phyloP scores from a whole-genome alignment of 352 stramenopile genomes.

The Elongisporangium prolatum region DNA sequence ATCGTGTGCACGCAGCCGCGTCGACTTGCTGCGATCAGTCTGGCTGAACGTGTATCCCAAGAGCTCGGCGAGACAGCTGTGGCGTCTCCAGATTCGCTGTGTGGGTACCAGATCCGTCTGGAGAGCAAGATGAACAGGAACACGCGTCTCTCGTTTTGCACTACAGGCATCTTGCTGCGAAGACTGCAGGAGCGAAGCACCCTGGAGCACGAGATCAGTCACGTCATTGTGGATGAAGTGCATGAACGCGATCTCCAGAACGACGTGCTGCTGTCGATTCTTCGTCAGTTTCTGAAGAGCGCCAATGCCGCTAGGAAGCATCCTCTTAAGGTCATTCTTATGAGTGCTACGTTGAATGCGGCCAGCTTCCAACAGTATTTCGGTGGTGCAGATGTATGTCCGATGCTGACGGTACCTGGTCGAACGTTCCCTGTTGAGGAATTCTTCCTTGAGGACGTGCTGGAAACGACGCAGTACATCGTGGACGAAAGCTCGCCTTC shows the following conservation, averaged over 20 bases:
- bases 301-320: constrained; percentile 31
- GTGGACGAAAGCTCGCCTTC: constrained; percentile 68
- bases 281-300: constrained; percentile 78
- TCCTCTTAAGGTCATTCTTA: constrained; percentile 94
- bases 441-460: constrained; percentile 94
- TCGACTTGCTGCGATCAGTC: constrained; percentile 93
- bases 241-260: constrained; percentile 94
- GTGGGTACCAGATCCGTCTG: constrained; percentile 93
- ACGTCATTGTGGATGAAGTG: constrained; percentile 98
- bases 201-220: constrained; percentile 85
- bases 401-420: constrained; percentile 89
- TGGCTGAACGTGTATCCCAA: constrained; percentile 91
- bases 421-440: constrained; percentile 96
- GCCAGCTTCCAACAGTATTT: constrained; percentile 96
- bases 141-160: constrained; percentile 94
- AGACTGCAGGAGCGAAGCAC: constrained; percentile 83
- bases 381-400: constrained; percentile 69
- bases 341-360: constrained; percentile 96
- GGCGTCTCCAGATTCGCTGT: constrained; percentile 52
- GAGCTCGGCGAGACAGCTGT: constrained; percentile 86
- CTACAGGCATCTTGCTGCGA: constrained; percentile 93
- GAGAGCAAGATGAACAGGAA: constrained; percentile 82
- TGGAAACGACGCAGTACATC: constrained; percentile 83
- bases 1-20: constrained; percentile 97
- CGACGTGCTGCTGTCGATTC: constrained; percentile 89